These are phyloP conservation scores for Flaveria sonorensis DNA, from an alignment of 129 eudicot genomes.

Conservation along the genomic window DNA sequence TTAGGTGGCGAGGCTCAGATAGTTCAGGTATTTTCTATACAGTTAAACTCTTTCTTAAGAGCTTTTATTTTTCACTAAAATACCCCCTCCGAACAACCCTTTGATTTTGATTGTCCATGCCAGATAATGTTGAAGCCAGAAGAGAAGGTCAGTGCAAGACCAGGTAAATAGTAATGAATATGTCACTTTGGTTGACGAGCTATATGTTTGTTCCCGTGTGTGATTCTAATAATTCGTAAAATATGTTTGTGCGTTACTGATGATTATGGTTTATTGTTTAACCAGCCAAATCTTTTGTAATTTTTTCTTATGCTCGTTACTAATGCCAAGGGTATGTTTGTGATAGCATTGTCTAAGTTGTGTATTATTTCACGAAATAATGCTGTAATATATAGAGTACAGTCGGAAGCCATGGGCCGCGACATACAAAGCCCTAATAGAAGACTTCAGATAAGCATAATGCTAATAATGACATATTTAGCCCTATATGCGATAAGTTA, in stretches of 20 bases:
- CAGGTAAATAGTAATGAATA: slow-evolving; percentile 54
- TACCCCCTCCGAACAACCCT: neutral
- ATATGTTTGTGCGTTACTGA: neutral
- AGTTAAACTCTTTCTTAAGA: slow-evolving; percentile 4
- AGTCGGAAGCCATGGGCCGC: neutral
- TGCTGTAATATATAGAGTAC: slow-evolving; percentile 1
- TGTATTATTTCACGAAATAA: slow-evolving; percentile 7
- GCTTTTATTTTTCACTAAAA: neutral
- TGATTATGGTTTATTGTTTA: neutral
- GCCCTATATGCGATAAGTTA: neutral
- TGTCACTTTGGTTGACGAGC: neutral
- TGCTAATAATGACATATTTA: neutral
- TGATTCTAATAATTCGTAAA: neutral
- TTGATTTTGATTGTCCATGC: slow-evolving; percentile 20
- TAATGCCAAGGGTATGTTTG: neutral
- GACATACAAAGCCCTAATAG: neutral
- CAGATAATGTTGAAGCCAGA: slow-evolving; percentile 97
- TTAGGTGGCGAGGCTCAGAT: slow-evolving; percentile 98
- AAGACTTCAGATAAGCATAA: neutral
- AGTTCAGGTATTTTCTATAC: slow-evolving; percentile 65
- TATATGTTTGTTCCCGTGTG: neutral
- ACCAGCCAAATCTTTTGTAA: no score
- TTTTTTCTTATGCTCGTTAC: no score
- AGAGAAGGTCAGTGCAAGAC: slow-evolving; percentile 81
- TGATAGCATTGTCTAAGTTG: neutral